Conservation (phyloP, 345 rosid genomes). For the Brassica carinata region DNA sequence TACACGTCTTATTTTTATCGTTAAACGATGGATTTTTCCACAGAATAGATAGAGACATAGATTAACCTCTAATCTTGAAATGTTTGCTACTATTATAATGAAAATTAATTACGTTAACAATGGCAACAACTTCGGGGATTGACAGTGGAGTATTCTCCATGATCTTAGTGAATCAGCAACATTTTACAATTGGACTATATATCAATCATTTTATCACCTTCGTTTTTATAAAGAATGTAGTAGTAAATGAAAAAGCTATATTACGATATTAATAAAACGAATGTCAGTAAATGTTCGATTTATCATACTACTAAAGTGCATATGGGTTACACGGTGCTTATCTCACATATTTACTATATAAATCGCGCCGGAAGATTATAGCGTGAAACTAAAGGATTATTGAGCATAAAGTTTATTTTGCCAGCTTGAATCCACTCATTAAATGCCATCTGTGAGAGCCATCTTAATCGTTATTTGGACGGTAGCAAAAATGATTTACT, state of each 20-base stretch:
- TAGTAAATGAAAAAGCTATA: neutral
- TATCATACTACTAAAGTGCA: neutral
- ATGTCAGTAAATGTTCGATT: neutral
- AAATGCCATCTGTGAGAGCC: conserved; percentile 15
- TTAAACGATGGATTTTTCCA: neutral
- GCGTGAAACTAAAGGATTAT: conserved; percentile 33
- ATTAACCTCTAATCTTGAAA: conserved; percentile 2
- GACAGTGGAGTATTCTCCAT: neutral
- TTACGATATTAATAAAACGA: neutral
- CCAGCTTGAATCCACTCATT: conserved; percentile 30
- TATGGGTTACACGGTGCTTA: neutral
- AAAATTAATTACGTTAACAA: neutral
- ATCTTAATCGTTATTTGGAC: conserved; percentile 20
- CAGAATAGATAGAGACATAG: neutral
- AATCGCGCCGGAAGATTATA: conserved; percentile 36
- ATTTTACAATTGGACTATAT: neutral
- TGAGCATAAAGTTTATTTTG: conserved; percentile 21
- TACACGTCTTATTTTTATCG: neutral
- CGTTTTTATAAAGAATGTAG: neutral
- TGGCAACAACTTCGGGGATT: neutral
- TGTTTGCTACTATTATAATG: neutral
- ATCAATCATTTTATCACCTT: neutral
- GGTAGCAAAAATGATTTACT: conserved; percentile 21
- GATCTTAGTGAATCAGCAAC: neutral
- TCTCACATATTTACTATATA: neutral